Conservation (phyloP, 164 flowering plant species). For the Pachysandra terminalis region DNA sequence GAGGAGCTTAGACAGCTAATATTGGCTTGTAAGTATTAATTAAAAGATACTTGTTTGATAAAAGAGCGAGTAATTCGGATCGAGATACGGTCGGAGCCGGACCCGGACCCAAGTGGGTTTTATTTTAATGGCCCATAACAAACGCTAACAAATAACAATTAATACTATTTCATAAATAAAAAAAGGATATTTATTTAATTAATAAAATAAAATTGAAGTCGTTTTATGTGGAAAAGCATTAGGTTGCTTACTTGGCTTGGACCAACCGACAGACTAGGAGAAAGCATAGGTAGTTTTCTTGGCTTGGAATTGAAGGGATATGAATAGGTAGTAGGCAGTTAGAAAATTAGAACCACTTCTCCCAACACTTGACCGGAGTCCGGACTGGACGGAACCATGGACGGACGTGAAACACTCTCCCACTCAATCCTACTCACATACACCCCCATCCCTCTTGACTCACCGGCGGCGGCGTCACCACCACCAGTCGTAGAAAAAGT, state of each 20-base stretch:
- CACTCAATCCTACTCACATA: slow-evolving; percentile 8
- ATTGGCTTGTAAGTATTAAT: no score
- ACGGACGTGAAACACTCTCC: slow-evolving; percentile 24
- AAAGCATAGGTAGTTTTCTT: slow-evolving; percentile 43
- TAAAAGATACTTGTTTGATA: no score
- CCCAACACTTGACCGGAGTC: slow-evolving; percentile 6
- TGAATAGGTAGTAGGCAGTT: slow-evolving; percentile 51
- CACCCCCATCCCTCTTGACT: no score
- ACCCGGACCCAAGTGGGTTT: no score
- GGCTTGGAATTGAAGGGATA: slow-evolving; percentile 73
- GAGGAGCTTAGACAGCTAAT: no score
- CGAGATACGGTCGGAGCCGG: no score
- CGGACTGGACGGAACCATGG: slow-evolving; percentile 7
- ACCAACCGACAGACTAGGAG: slow-evolving; percentile 50
- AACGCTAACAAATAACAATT: no score
- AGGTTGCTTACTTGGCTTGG: neutral
- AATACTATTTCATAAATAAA: no score
- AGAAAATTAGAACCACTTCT: slow-evolving; percentile 19
- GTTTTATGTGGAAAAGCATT: neutral
- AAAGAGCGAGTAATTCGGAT: no score
- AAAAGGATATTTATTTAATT: no score
- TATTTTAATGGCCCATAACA: no score
- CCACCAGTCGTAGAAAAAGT: slow-evolving; percentile 50
- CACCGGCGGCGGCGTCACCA: slow-evolving; percentile 40
- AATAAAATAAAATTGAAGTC: no score